Conservation (phyloP, 441 rosid species). For the Rhodomyrtus psidioides region DNA sequence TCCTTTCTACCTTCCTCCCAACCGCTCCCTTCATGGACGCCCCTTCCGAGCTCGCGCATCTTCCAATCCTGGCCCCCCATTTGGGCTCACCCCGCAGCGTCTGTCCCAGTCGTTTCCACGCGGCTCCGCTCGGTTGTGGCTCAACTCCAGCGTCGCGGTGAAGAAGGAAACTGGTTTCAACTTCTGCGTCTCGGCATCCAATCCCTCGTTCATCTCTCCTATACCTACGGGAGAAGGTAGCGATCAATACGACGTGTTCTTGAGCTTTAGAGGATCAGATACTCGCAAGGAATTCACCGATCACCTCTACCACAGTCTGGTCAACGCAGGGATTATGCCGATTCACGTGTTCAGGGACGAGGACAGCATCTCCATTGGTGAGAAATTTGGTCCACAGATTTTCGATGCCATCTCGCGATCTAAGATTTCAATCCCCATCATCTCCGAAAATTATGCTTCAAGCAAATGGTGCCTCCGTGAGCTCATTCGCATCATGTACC, state of each 20-base stretch:
- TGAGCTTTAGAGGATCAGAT: not conserved
- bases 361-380: not conserved
- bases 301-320: not conserved
- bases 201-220: not conserved
- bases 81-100: constrained; percentile 51
- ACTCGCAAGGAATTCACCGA: not conserved
- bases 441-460: not conserved
- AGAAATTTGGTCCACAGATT: not conserved
- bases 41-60: constrained; percentile 39
- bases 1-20: constrained; percentile 16
- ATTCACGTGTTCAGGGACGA: not conserved
- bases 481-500: too few relatives aligned
- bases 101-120: constrained; percentile 31
- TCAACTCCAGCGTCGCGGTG: constrained; percentile 46
- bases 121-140: constrained; percentile 45
- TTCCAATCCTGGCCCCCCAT: constrained; percentile 29
- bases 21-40: constrained; percentile 16
- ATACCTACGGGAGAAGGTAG: not conserved
- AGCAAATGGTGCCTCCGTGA: not conserved
- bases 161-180: constrained; percentile 71
- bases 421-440: not conserved
- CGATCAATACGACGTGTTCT: not conserved
- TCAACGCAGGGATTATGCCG: not conserved
- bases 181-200: not conserved
- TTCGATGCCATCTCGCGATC: not conserved